Base-by-base conservation (phyloP, 1,284 basidiomycete genomes). In the Tetrapyrgos nigripes region DNA sequence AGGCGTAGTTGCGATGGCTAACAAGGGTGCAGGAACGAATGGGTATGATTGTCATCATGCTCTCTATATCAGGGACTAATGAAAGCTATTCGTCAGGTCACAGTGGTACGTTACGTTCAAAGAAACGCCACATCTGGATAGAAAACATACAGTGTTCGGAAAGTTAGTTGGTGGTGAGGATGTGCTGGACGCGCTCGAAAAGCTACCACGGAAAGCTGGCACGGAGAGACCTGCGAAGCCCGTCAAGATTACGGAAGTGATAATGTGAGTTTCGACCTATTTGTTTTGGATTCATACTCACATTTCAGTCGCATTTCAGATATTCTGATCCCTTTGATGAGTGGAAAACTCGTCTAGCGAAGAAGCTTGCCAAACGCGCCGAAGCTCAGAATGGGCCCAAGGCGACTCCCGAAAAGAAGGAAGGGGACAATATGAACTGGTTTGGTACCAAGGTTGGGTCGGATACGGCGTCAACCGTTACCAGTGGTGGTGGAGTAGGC, bases 111-210 rank as follows among this genome's bases (percentile, higher is more conserved):
- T 98, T 45, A 96, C 95, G 0, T 98, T 97, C 81, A 84, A 82
- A 57, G 76, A 87, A 3, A 86, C 93, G 2, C 83, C 93, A 0
- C 87, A 97, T 72, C 83, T 98, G 11, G 88, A 88, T 70, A 86
- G 85, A 58, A 94, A 95, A 66, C 94, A 97, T 70, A 97, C 96
- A 0, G 96, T 98, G 1, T 99, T 99, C 70, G 97, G 97, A 2
- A 95, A 97, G 66, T 81, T 98, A 4, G 94, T 98, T 0, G 96
- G 96, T 23, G 96, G 96, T 3, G 94, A 97, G 69, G 92, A 96
- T 40, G 90, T 97, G 1, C 79, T 99, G 3, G 85, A 93, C 66
- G 84, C 88, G 9, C 77, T 99, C 35, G 97, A 99, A 73, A 84
- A 85, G 29, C 75, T 96, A 0, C 88, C 93, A 0, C 79, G 89